Percentiles rank a stretch among this genome's conserved stretches.
phyloP scores from a whole-genome alignment of 768 basidiomycete genomes.

The Tylopilus sp. region DNA sequence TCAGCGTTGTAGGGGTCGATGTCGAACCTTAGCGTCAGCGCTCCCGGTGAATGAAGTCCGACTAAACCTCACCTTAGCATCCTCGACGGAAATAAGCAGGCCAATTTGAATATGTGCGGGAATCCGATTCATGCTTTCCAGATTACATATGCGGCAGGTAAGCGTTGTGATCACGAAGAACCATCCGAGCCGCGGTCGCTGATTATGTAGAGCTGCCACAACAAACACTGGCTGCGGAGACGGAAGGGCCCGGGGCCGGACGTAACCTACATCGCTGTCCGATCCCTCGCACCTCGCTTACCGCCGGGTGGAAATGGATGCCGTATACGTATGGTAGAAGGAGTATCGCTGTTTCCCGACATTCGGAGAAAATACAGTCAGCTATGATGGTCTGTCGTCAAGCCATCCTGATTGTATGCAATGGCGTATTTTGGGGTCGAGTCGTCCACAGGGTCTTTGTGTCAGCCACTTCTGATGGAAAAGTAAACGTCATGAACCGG shows the following conservation, averaged over 20 bases:
- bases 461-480: too few species aligned
- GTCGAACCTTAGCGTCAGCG: background rate
- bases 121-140: conserved; percentile 2
- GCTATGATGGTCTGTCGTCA: background rate
- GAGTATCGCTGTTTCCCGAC: conserved; percentile 2
- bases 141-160: conserved; percentile 2
- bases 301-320: background rate
- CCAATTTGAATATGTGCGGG: too few species aligned
- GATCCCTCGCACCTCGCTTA: background rate
- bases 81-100: too few species aligned
- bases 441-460: too few species aligned
- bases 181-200: background rate
- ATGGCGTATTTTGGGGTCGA: background rate
- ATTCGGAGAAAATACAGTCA: background rate
- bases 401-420: background rate
- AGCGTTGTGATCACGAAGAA: background rate
- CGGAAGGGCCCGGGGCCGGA: conserved; percentile 5
- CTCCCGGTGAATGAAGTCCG: background rate
- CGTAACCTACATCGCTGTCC: background rate
- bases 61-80: background rate
- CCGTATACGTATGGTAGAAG: background rate
- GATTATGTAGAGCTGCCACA: background rate
- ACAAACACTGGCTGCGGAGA: conserved; percentile 1
- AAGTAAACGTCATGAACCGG: too few species aligned
- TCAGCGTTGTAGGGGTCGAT: background rate